These are phyloP conservation scores for Russula vinacea DNA, from an alignment of 768 basidiomycete species.

Conservation along the genomic window DNA sequence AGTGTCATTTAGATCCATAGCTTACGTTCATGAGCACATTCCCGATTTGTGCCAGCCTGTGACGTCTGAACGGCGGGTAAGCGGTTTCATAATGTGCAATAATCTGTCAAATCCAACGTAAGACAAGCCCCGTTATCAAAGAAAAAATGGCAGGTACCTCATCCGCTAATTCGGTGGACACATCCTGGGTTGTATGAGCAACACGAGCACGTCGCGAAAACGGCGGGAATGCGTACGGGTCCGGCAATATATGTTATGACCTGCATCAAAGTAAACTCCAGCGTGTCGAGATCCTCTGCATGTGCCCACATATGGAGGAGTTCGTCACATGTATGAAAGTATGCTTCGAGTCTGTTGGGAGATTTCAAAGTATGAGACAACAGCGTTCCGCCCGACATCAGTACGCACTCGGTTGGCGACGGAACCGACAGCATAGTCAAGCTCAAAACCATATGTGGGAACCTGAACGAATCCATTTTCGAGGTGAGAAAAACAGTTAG, in stretches of 20 bases:
- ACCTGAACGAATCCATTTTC: constrained; percentile 12
- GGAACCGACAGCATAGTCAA: constrained; percentile 25
- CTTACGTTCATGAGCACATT: constrained; percentile 28
- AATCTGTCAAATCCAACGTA: constrained; percentile 17
- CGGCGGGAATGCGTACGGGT: constrained; percentile 20
- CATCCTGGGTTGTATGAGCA: constrained; percentile 15
- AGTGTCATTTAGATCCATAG: background rate
- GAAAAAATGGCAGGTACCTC: constrained; percentile 5
- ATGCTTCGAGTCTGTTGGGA: constrained; percentile 19
- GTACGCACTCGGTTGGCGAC: constrained; percentile 26
- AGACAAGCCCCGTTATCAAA: background rate
- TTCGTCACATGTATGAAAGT: constrained; percentile 32
- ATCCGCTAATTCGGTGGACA: constrained; percentile 19
- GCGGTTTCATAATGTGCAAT: constrained; percentile 29
- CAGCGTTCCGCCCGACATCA: background rate
- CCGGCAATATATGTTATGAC: constrained; percentile 31
- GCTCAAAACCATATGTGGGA: constrained; percentile 28
- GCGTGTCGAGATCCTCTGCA: constrained; percentile 32
- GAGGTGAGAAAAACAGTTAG: no score
- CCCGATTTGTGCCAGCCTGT: constrained; percentile 20
- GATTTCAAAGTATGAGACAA: background rate
- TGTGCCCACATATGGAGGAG: constrained; percentile 34
- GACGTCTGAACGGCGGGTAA: constrained; percentile 30
- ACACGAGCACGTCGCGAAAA: background rate
- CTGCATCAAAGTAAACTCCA: constrained; percentile 33